Evolutionary conservation across 352 stramenopile genomes (phyloP).

Genomic region (Phytophthora boehmeriae): DNA sequence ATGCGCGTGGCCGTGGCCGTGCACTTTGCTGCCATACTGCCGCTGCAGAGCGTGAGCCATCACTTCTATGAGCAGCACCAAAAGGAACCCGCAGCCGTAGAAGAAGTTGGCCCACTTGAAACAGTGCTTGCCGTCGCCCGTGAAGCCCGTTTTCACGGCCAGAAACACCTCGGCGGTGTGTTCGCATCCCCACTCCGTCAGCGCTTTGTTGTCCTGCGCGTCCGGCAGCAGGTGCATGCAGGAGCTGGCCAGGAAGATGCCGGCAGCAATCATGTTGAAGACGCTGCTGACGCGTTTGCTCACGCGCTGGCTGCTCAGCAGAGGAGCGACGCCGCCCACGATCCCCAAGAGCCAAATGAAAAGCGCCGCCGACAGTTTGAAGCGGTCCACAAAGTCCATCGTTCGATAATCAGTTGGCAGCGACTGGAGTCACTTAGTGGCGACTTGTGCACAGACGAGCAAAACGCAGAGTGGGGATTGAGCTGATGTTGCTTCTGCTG

Average conservation of each 20-base stretch:
- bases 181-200: slow-evolving; percentile 53
- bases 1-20: slow-evolving; percentile 19
- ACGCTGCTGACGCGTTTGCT: slow-evolving; percentile 52
- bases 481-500: background rate
- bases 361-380: slow-evolving; percentile 67
- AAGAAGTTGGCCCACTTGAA: slow-evolving; percentile 86
- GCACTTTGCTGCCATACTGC: slow-evolving; percentile 31
- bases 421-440: background rate
- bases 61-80: slow-evolving; percentile 79
- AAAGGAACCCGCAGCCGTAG: slow-evolving; percentile 74
- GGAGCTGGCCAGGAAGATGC: slow-evolving; percentile 82
- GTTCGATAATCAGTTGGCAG: slow-evolving; percentile 7
- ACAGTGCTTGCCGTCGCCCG: slow-evolving; percentile 46
- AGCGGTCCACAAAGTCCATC: slow-evolving; percentile 56
- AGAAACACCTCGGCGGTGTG: slow-evolving; percentile 40
- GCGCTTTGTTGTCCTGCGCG: slow-evolving; percentile 66
- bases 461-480: slow-evolving; percentile 26
- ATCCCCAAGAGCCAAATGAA: slow-evolving; percentile 69
- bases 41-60: slow-evolving; percentile 67
- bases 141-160: slow-evolving; percentile 32
- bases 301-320: slow-evolving; percentile 47
- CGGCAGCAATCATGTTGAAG: slow-evolving; percentile 83
- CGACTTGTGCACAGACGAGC: slow-evolving; percentile 7
- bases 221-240: slow-evolving; percentile 84
- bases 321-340: slow-evolving; percentile 53